These are phyloP conservation scores for Populus hybrid DNA, from an alignment of 441 rosid species.

Conservation along the genomic window DNA sequence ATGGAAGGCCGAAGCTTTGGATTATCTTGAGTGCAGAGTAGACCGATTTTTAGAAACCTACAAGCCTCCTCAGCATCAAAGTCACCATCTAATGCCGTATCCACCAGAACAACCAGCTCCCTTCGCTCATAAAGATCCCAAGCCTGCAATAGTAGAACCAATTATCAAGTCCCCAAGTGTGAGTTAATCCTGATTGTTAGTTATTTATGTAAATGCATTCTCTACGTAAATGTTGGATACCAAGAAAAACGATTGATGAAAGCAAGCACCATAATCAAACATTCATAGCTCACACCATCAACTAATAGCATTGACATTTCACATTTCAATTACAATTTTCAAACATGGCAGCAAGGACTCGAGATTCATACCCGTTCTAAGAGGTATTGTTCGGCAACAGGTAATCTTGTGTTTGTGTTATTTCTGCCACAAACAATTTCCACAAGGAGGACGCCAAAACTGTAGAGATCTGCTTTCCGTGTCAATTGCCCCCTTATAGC, in stretches of 20 bases:
- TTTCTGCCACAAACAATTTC: conserved; percentile 89
- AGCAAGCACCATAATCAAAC: too few relatives aligned
- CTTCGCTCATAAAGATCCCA: conserved; percentile 72
- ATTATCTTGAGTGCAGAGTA: conserved; percentile 88
- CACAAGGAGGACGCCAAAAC: conserved; percentile 90
- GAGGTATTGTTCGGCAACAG: conserved; percentile 71
- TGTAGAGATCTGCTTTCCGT: conserved; percentile 82
- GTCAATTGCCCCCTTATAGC: conserved; percentile 93
- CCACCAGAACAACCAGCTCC: conserved; percentile 67
- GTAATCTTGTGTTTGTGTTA: conserved; percentile 75
- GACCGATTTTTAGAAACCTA: conserved; percentile 69
- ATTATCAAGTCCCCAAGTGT: neutral
- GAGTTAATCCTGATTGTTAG: neutral
- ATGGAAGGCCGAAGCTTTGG: conserved; percentile 82
- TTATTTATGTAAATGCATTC: neutral
- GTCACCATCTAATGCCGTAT: conserved; percentile 50
- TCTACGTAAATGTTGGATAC: neutral
- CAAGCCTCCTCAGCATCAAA: conserved; percentile 89
- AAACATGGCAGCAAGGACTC: neutral
- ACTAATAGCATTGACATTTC: neutral
- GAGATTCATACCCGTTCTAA: conserved; percentile 69
- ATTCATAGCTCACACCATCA: conserved; percentile 2
- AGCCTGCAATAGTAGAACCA: conserved; percentile 47
- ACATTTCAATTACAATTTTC: neutral
- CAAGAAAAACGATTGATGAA: neutral